Evolutionary conservation across 2,329 filamentous ascomycete species (phyloP), one percentile per base, ranked within the genome.

Genomic region (Epichloe sp.): DNA sequence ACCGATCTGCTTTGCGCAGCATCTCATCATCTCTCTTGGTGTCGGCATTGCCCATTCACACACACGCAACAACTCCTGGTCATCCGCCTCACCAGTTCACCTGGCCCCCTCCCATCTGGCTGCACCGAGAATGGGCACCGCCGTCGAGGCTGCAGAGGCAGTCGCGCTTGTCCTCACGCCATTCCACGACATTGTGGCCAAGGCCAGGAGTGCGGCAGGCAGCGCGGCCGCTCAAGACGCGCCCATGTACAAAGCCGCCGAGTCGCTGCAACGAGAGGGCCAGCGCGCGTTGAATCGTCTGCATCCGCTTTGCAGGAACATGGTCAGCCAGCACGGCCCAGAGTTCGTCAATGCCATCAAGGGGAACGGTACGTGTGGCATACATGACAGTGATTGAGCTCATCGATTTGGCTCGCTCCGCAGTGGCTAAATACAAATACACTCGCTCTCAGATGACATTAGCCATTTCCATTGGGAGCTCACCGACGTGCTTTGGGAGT

Each of bases 401-500:
- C 31, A 11, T 31, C 31, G 31, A 31, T 31, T 31, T 31, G 8
- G 3, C 31, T 31, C 31, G 3, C 3, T 11, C 31, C 31, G 31
- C 31, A 31, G 31, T 46, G 26, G 34, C 34, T 26, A 41, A 48
- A 34, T 21, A 8, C 21, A 43, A 23, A 43, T 21, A 14, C 41
- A 19, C 14, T 5, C 37, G 21, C 17, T 38, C 26, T 2, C 53
- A 78, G 77, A 75, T 49, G 73, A 73, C 38, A 75, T 80, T 47
- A 69, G 73, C 51, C 61, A 67, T 42, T 72, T 70, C 52, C 68
- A 75, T 45, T 64, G 67, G 23, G 68, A 73, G 50, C 64, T 80
- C 36, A 73, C 69, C 51, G 70, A 75, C 43, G 57, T 77, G 21
- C 62, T 79, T 7, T 80, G 76, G 70, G 76, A 75, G 48, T 79